Base-by-base conservation (phyloP, 768 basidiomycete genomes). In the Lactifluus echinatus region DNA sequence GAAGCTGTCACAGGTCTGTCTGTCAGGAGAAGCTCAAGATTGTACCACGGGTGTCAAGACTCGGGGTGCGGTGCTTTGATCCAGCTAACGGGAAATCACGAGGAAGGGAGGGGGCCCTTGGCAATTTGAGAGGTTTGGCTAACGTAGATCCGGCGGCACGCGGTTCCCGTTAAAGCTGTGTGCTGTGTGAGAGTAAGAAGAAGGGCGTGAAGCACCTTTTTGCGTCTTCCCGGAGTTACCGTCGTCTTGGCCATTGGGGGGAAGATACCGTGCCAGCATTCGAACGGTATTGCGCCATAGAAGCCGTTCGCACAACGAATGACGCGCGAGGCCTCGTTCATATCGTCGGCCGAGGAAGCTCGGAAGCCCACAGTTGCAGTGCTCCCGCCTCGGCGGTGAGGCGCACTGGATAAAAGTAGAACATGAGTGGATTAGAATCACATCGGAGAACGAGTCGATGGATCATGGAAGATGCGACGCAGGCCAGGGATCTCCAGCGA, bases 101-200 rank as follows among this genome's bases (percentile, higher is more conserved):
- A 59, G 57, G 57, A 24, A 31, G 31, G 31, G 31, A 4, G 39
- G 31, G 31, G 31, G 5, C 31, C 2, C 55, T n/a, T 37, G 17
- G 49, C 43, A 29, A 55, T 50, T 59, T 50, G 52, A 44, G 48
- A 55, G 42, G 23, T 50, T 53, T 55, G 53, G 58, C 53, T 59
- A 59, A 42, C n/a, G 58, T 55, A 50, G 58, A 59, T 59, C 58
- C 53, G 53, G 34, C 53, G 48, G 58, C 34, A 54, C 39, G 55
- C 55, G 23, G n/a, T n/a, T 43, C 39, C 54, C 47, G 54, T 55
- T 55, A 42, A 40, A 47, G 53, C n/a, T n/a, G n/a, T n/a, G 31
- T 4, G 10, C 54, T 55, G 54, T 55, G 50, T 33, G 51, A 49
- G 57, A 34, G 26, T n/a, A n/a, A n/a, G n/a, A n/a, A 40, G 43